Evolutionary conservation across 495 filamentous ascomycete genomes (phyloP), one percentile per base, ranked within the genome.

Genomic region (Aspergillus sclerotioniger): DNA sequence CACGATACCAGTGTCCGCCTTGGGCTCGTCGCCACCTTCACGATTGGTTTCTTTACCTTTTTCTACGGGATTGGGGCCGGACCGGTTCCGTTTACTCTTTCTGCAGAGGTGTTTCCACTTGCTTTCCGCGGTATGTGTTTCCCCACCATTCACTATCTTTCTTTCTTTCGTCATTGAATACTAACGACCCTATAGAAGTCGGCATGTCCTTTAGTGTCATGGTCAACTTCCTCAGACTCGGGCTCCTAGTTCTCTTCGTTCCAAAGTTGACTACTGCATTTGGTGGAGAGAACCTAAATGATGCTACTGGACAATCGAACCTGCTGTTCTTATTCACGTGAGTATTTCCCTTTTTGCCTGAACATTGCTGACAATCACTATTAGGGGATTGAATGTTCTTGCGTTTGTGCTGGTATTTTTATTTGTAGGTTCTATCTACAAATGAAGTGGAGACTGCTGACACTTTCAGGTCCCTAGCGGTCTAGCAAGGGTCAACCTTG

Each of bases 181-280:
- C 52, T 51, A 35, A 35, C 28, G 57, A 3, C 13, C 10, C 8
- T 25, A 8, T 32, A 70, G 67, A 90, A 63, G 76, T 88, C 13
- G 87, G 87, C 43, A 90, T 90, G 87, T 80, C 77, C 3, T 86
- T 85, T 62, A 79, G 86, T 8, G 86, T 90, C 10, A 86, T 87
- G 29, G 86, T 82, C 2, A 84, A 82, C 48, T 76, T 87, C 15
- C 81, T 84, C 17, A 59, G 61, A 12, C 59, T 70, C 0, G 61
- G 67, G 1, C 52, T 67, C 10, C 32, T 70, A 44, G 61, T 70
- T 7, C 54, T 67, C n/a, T 59, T 64, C 53, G 67, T 70, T 0
- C 67, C 65, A 4, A 43, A n/a, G 13, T 56, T 67, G 48, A 64
- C 62, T 8, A 37, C 47, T 0, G 45, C 6, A 19, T 62, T 35